Evolutionary conservation across 257 asterid species (phyloP).

Genomic region (Fraxinus excelsior): DNA sequence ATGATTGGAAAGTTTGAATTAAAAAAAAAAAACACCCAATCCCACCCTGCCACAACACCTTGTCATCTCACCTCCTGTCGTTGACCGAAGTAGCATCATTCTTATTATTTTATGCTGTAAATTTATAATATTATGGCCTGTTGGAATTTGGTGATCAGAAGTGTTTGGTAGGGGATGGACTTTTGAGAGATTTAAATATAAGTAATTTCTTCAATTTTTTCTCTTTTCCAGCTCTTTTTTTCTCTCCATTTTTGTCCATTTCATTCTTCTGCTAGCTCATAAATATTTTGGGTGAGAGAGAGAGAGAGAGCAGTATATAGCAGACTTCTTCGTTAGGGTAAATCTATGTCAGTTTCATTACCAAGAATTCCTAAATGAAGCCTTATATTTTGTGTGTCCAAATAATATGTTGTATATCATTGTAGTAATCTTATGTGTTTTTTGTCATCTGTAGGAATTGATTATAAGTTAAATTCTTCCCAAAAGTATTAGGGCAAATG

Average conservation of each 20-base stretch:
- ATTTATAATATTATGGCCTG: neutral
- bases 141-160: constrained; percentile 35
- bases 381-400: neutral
- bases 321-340: constrained; percentile 25
- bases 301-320: constrained; percentile 11
- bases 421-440: constrained; percentile 1
- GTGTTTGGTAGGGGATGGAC: constrained; percentile 23
- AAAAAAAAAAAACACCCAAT: no score
- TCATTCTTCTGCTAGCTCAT: constrained; percentile 2
- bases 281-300: constrained; percentile 15
- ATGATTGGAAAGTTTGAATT: no score
- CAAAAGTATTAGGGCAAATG: constrained; percentile 7
- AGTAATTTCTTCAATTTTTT: constrained; percentile 10
- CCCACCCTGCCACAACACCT: no score
- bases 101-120: constrained; percentile 12
- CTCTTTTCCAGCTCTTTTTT: constrained; percentile 24
- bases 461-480: constrained; percentile 1
- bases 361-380: neutral
- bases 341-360: constrained; percentile 24
- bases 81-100: no score
- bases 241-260: constrained; percentile 9
- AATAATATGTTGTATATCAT: constrained; percentile 23
- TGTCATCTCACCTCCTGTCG: no score
- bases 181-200: constrained; percentile 31
- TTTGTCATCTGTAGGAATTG: constrained; percentile 36